These are phyloP conservation scores for Gardenia jasminoides DNA, from an alignment of 257 asterid species.

Conservation along the genomic window DNA sequence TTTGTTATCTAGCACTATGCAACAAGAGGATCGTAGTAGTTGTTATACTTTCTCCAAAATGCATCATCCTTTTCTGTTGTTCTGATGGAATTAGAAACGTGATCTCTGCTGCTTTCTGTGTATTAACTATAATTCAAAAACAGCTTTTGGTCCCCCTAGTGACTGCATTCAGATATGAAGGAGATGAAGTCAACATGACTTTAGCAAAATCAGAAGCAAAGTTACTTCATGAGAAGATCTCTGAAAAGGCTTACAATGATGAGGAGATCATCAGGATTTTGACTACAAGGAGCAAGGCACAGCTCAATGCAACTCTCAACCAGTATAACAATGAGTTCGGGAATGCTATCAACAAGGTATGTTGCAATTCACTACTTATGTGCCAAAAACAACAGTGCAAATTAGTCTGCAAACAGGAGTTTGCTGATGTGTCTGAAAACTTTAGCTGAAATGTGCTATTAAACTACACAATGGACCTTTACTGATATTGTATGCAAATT, in stretches of 20 bases:
- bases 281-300: constrained; percentile 88
- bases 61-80: not conserved
- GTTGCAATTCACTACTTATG: not conserved
- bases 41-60: not conserved
- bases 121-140: constrained; percentile 19
- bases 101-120: not conserved
- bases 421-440: not conserved
- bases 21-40: not conserved
- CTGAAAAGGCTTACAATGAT: constrained; percentile 57
- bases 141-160: constrained; percentile 93
- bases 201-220: constrained; percentile 82
- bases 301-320: constrained; percentile 83
- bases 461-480: not conserved
- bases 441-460: not conserved
- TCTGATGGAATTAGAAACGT: not conserved
- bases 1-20: not conserved
- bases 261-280: constrained; percentile 73
- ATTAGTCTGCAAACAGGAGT: no score
- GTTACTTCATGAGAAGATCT: constrained; percentile 69
- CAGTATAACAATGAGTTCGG: constrained; percentile 72
- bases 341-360: constrained; percentile 70
- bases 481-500: not conserved
- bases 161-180: constrained; percentile 78
- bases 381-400: not conserved
- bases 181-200: constrained; percentile 68